Evolutionary conservation across 352 stramenopile genomes (phyloP), one percentile per base, ranked within the genome.

Genomic region (Phytophthora crassamura): DNA sequence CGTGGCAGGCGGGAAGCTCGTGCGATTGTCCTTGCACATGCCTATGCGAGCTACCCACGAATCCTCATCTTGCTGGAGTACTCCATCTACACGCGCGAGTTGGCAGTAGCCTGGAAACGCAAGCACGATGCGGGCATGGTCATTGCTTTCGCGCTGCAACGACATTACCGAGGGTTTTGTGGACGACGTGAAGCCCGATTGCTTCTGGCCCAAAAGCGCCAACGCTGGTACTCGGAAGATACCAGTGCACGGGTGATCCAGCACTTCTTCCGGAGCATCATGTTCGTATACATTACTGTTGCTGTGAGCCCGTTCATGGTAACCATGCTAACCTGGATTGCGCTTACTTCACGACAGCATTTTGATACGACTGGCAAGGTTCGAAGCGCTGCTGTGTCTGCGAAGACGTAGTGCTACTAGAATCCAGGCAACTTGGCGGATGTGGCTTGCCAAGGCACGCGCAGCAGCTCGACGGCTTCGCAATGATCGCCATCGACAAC

Each of bases 341-440:
- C 39, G 15, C 30, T 22, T 54, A 52, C 32, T 53, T 65, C 32
- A 67, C 15, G 42, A 5, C 34, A 87, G 78, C 15, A 92, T 92
- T 39, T n/a, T 89, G 8, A 61, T 69, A 22, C 82, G 74, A 5
- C 66, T 92, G 14, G 75, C 57, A 28, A 69, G 69, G 38, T 77
- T 94, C 22, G 54, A 82, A 43, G 47, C 48, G 0, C 45, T 76
- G 15, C 39, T 92, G 15, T 67, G 51, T 25, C 76, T 77, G 0
- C 78, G 80, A 33, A 56, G 68, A 34, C 42, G 33, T n/a, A 80
- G 69, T 30, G 80, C 76, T 3, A 82, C 62, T 4, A 80, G 69
- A 40, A 89, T 94, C 39, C 86, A 94, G 59, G 74, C 84, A 3
- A 78, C 65, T n/a, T 94, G 84, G 84, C 73, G 86, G 32, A 94